phyloP scores from a whole-genome alignment of 2,329 filamentous ascomycete genomes.

The Penicillium expansum region DNA sequence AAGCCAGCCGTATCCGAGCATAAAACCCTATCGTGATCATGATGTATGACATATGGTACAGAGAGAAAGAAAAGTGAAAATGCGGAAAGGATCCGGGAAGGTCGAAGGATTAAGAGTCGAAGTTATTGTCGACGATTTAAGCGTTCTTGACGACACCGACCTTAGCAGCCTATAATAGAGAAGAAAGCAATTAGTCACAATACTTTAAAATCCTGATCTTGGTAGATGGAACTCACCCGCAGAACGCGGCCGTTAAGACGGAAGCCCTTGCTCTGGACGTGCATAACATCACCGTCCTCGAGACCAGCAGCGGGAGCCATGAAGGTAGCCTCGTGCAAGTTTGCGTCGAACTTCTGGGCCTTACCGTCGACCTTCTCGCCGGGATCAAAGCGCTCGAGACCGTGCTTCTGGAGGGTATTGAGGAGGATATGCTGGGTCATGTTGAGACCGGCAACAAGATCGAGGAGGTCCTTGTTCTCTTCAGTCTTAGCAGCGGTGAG shows the following conservation, averaged over 20 bases:
- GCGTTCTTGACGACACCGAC: slow-evolving; percentile 91
- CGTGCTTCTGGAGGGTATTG: slow-evolving; percentile 87
- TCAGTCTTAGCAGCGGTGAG: slow-evolving; percentile 57
- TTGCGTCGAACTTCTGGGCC: slow-evolving; percentile 89
- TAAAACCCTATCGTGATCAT: slow-evolving; percentile 28
- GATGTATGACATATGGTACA: slow-evolving; percentile 39
- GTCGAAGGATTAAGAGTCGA: slow-evolving; percentile 6
- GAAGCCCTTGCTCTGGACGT: slow-evolving; percentile 94
- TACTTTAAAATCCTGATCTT: not conserved
- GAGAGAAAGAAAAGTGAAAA: slow-evolving; percentile 17
- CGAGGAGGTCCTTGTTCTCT: slow-evolving; percentile 67
- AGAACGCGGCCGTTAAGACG: slow-evolving; percentile 85
- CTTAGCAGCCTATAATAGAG: slow-evolving; percentile 66
- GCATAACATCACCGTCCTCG: slow-evolving; percentile 86
- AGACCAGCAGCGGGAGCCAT: slow-evolving; percentile 84
- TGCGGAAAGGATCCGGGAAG: not conserved
- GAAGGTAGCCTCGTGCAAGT: slow-evolving; percentile 94
- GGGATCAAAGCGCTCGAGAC: slow-evolving; percentile 84
- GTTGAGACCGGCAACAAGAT: slow-evolving; percentile 83
- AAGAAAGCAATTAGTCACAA: slow-evolving; percentile 11
- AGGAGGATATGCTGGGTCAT: slow-evolving; percentile 93
- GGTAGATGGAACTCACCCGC: slow-evolving; percentile 50
- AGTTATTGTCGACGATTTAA: slow-evolving; percentile 28
- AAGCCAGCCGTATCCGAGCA: slow-evolving; percentile 23
- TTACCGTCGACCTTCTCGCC: slow-evolving; percentile 47